These are phyloP conservation scores for Choricystis sp. DNA, from an alignment of 139 green algal genomes.

Conservation along the genomic window DNA sequence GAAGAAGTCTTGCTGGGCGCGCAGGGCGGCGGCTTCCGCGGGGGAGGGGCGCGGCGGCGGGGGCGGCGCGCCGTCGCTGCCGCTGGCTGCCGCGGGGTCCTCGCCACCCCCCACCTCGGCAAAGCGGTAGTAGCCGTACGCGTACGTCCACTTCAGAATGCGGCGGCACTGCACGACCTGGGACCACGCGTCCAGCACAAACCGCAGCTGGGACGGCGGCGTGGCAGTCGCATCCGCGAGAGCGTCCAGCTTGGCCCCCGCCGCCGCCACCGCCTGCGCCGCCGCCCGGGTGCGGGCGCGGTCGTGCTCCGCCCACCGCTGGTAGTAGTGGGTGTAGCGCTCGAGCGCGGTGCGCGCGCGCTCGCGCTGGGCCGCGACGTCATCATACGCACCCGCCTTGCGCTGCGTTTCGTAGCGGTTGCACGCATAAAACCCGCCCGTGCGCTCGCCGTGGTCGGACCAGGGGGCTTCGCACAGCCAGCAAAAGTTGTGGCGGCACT, in stretches of 20 bases:
- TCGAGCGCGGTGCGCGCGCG: slow-evolving; percentile 74
- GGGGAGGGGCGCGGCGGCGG: no score
- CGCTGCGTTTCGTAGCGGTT: slow-evolving; percentile 80
- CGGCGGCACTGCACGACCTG: slow-evolving; percentile 83
- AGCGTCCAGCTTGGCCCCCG: slow-evolving; percentile 36
- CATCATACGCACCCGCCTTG: slow-evolving; percentile 67
- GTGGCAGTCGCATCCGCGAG: slow-evolving; percentile 66
- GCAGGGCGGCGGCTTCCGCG: neutral
- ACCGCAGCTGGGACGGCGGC: slow-evolving; percentile 74
- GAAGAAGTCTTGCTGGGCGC: slow-evolving; percentile 60
- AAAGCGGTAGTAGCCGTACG: slow-evolving; percentile 84
- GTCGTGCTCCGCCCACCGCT: slow-evolving; percentile 65
- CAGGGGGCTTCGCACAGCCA: slow-evolving; percentile 62
- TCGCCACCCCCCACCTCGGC: slow-evolving; percentile 16
- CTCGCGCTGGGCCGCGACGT: slow-evolving; percentile 56
- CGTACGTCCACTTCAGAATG: slow-evolving; percentile 97
- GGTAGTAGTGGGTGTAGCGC: slow-evolving; percentile 80
- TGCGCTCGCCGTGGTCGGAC: slow-evolving; percentile 85
- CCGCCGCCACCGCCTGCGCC: neutral
- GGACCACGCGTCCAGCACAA: slow-evolving; percentile 69
- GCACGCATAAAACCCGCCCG: slow-evolving; percentile 91
- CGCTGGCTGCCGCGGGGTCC: neutral
- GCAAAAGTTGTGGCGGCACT: slow-evolving; percentile 44
- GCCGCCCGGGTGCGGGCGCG: slow-evolving; percentile 13
- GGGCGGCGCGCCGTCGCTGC: slow-evolving; percentile 3